phyloP scores from a whole-genome alignment of 441 rosid species.

The Jatropha multifida region DNA sequence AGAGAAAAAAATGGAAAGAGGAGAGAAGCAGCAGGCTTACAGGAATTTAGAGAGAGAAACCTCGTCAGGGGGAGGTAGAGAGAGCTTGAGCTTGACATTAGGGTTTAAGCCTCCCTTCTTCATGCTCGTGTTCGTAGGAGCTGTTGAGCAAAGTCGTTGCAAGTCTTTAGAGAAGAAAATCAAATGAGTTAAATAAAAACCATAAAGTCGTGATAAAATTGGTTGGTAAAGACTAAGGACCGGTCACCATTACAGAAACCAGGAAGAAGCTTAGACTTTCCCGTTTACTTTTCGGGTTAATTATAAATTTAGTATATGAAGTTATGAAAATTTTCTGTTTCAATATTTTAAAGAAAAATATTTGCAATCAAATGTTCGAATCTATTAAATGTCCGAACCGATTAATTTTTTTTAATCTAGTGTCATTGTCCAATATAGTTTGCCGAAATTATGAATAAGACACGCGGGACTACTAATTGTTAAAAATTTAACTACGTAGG shows the following conservation, averaged over 20 bases:
- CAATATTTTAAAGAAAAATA: too few relatives aligned
- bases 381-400: too few relatives aligned
- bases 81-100: slow-evolving; percentile 50
- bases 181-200: background rate
- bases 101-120: slow-evolving; percentile 54
- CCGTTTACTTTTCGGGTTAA: slow-evolving; percentile 8
- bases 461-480: too few relatives aligned
- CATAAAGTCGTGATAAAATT: background rate
- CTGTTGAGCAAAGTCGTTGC: background rate
- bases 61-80: slow-evolving; percentile 60
- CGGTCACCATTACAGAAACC: slow-evolving; percentile 13
- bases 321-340: too few relatives aligned
- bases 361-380: too few relatives aligned
- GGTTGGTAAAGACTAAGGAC: slow-evolving; percentile 1
- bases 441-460: too few relatives aligned
- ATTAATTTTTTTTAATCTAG: too few relatives aligned
- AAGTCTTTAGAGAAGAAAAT: background rate
- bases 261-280: slow-evolving; percentile 3
- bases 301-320: too few relatives aligned
- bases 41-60: slow-evolving; percentile 64
- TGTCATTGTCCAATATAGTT: too few relatives aligned
- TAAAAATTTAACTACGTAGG: too few relatives aligned
- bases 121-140: slow-evolving; percentile 22
- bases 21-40: slow-evolving; percentile 33
- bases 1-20: slow-evolving; percentile 1